Base-by-base conservation (phyloP, 225 moss, liverwort and hornwort species). In the Sphagnum contortum region DNA sequence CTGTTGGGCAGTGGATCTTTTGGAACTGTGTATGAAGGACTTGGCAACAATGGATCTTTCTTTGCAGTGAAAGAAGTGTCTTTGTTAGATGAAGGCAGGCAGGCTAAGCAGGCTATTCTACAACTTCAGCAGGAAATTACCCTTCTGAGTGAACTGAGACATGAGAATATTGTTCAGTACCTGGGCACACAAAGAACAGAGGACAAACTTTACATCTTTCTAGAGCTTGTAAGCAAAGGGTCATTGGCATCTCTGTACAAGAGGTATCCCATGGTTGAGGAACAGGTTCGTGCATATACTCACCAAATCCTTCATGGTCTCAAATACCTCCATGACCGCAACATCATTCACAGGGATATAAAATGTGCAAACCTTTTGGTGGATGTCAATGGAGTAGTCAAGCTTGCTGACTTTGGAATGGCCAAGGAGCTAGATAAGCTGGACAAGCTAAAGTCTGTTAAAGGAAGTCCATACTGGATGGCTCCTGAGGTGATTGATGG, bases 401-500 rank as follows among this genome's bases (percentile, higher is more conserved):
- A 83, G 64, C 74, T 83, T 55, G 83, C 83, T 7, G 83, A 83
- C 56, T 83, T 83, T 57, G 83, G 83, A 3, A 47, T 13, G 55
- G n/a, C 8, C 9, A 9, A 48, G 14, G 47, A 71, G 55, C 9
- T 52, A 52, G 9, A 9, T 9, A 52, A 52, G 52, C 52, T 52
- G 52, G 52, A 2, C 9, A n/a, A 52, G 2, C 47, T 71, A 14
- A 64, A 5, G 6, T 57, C 83, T 59, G 76, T 79, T 60, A 83
- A 83, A 51, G 79, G 79, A 62, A 83, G 76, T 54, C 76, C 83
- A 5, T 80, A 83, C 66, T 83, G 83, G 83, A 83, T 83, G 83
- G 83, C 83, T 61, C 83, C 83, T 12, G 83, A 83, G 76, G 83
- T 83, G 71, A 79, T 83, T 61, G 79, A 83, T 46, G 79, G 74